These are phyloP conservation scores for Fusarium longipes DNA, from an alignment of 2,329 filamentous ascomycete species.

Conservation along the genomic window DNA sequence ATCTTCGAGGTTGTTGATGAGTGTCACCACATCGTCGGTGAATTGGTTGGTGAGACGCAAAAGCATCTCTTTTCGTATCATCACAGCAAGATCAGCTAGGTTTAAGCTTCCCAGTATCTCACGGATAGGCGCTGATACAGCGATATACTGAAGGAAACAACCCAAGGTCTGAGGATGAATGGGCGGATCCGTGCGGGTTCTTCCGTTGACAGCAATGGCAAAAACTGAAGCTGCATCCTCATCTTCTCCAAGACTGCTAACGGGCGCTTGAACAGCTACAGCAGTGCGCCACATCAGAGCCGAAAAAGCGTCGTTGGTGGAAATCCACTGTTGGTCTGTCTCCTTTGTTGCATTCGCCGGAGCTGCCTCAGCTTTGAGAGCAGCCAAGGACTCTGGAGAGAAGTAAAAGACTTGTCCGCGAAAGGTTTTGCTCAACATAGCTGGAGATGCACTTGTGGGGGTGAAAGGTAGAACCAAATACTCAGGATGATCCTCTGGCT, in stretches of 20 bases:
- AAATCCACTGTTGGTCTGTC: conserved; percentile 21
- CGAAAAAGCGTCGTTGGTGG: conserved; percentile 32
- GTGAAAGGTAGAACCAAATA: conserved; percentile 18
- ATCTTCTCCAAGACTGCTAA: conserved; percentile 2
- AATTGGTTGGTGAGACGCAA: conserved; percentile 11
- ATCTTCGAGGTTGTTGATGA: conserved; percentile 14
- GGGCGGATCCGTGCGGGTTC: conserved; percentile 10
- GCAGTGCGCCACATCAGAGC: conserved; percentile 28
- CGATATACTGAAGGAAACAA: conserved; percentile 29
- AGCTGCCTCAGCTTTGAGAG: conserved; percentile 15
- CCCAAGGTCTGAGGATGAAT: conserved; percentile 21
- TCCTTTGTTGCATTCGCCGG: not conserved
- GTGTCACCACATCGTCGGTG: conserved; percentile 22
- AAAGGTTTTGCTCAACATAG: conserved; percentile 11
- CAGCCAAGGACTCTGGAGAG: conserved; percentile 14
- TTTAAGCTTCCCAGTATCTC: conserved; percentile 9
- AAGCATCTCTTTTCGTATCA: conserved; percentile 25
- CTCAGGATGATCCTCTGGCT: conserved; percentile 14
- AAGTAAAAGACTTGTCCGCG: conserved; percentile 30
- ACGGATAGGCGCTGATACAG: conserved; percentile 13
- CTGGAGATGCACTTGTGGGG: not conserved
- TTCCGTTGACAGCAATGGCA: conserved; percentile 26
- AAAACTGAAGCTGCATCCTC: conserved; percentile 8
- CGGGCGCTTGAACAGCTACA: conserved; percentile 16
- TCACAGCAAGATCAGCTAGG: conserved; percentile 13